Percentiles rank a stretch among this genome's conserved stretches.
phyloP scores from a whole-genome alignment of 495 filamentous ascomycete species.

The Penicillium nucicola region DNA sequence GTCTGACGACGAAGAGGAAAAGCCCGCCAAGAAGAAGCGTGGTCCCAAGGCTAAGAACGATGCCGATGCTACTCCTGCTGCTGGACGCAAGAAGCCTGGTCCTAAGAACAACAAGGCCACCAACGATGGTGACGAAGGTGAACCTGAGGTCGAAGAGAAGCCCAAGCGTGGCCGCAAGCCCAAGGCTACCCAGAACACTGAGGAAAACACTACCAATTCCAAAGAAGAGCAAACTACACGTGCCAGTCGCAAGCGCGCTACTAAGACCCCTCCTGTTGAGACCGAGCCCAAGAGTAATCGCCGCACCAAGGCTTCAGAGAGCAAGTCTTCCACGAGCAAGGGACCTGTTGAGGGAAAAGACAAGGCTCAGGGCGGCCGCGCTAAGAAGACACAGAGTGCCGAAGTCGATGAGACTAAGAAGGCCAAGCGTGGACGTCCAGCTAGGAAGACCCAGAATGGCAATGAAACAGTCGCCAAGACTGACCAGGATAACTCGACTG shows the following conservation, averaged over 20 bases:
- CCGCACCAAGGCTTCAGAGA: constrained; percentile 18
- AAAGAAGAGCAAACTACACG: too few relatives aligned
- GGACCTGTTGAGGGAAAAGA: too few relatives aligned
- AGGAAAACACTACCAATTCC: not conserved
- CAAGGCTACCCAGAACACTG: not conserved
- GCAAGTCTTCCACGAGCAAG: too few relatives aligned
- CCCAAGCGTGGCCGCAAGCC: constrained; percentile 9
- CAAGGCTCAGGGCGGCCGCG: constrained; percentile 20
- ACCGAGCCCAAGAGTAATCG: constrained; percentile 17
- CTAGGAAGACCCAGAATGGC: constrained; percentile 14
- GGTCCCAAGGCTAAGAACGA: constrained; percentile 14
- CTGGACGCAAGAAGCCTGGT: not conserved
- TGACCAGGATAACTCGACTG: too few relatives aligned
- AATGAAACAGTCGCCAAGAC: too few relatives aligned
- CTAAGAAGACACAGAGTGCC: not conserved
- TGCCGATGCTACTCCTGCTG: not conserved
- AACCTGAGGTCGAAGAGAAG: constrained; percentile 3
- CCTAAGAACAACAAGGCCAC: constrained; percentile 32
- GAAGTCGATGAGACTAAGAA: not conserved
- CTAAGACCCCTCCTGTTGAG: too few relatives aligned
- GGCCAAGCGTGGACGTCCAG: constrained; percentile 9
- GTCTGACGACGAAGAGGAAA: constrained; percentile 28
- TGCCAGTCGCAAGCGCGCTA: too few relatives aligned
- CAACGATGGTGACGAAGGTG: not conserved
- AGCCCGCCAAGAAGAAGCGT: constrained; percentile 16